Conservation (phyloP, 768 basidiomycete genomes). For the Tricholoma matsutake region DNA sequence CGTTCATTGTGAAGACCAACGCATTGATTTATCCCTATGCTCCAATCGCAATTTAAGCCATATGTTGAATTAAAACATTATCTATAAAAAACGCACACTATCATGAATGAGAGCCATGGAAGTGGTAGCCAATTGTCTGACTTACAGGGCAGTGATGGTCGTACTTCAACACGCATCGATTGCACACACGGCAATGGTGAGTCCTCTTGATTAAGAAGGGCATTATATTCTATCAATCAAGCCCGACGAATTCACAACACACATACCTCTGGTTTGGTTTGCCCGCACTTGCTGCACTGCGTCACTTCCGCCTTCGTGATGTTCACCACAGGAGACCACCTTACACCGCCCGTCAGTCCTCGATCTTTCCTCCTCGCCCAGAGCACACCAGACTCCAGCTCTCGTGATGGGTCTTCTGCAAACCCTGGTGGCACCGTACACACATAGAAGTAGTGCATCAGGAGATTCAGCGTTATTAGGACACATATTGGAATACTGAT, state of each 20-base stretch:
- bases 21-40: conserved; percentile 92
- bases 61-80: not conserved
- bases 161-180: conserved; percentile 84
- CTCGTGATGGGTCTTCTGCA: conserved; percentile 53
- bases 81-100: conserved; percentile 36
- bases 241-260: not conserved
- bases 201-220: conserved; percentile 55
- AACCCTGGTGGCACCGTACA: conserved; percentile 81
- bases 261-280: conserved; percentile 75
- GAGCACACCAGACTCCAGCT: conserved; percentile 38
- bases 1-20: conserved; percentile 95
- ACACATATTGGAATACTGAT: conserved; percentile 65
- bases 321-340: conserved; percentile 47
- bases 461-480: conserved; percentile 75
- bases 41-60: not conserved
- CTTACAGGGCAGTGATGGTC: conserved; percentile 90
- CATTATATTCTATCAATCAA: conserved; percentile 9
- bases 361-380: conserved; percentile 52
- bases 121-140: conserved; percentile 19
- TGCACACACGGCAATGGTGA: conserved; percentile 92
- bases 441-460: conserved; percentile 82
- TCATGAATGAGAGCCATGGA: conserved; percentile 4
- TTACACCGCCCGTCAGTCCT: conserved; percentile 38
- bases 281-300: conserved; percentile 66
- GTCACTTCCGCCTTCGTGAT: conserved; percentile 55